Evolutionary conservation across 2,329 filamentous ascomycete species (phyloP), one percentile per base, ranked within the genome.

Genomic region (Xylariaceae sp.): DNA sequence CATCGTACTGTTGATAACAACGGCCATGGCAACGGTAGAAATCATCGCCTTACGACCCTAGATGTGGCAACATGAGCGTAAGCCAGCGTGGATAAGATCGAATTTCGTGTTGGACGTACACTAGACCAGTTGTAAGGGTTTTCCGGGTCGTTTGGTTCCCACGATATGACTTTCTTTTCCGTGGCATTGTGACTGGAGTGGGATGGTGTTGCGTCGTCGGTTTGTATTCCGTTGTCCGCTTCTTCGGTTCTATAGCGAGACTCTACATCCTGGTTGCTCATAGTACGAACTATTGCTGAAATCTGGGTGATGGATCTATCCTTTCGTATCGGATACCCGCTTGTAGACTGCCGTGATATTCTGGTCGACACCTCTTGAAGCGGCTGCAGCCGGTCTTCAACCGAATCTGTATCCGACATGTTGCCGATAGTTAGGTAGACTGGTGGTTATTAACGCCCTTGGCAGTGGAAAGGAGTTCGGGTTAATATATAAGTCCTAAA

Each of bases 1-100:
- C 73, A 89, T 82, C 8, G 87, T 89, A 30, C 81, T 85, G 71
- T 90, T 90, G 69, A 88, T 76, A 49, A 89, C 85, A 56, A 81
- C 77, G 63, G 81, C 69, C 73, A 85, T 83, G 1, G 80, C 80
- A 0, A 82, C 77, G 30, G 82, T 67, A 1, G 87, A 68, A 4
- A 88, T 77, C 44, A 76, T 73, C 1, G 73, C 64, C 68, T 88
- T 89, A 66, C 78, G 83, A 53, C 65, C 65, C 80, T 85, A 62
- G 34, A 34, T 15, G 9, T 49, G 59, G 34, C 54, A 50, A n/a
- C 30, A 15, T 34, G 48, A 53, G 44, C 34, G 18, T 10, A 48
- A 3, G 41, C 7, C 51, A 50, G 30, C 34, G 37, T 7, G 8
- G 30, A 56, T 48, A 30, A 3, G 17, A 6, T 13, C 7, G 37